Evolutionary conservation across 192 early-diverging fungal species (phyloP).

Genomic region (Coemansia sp.): DNA sequence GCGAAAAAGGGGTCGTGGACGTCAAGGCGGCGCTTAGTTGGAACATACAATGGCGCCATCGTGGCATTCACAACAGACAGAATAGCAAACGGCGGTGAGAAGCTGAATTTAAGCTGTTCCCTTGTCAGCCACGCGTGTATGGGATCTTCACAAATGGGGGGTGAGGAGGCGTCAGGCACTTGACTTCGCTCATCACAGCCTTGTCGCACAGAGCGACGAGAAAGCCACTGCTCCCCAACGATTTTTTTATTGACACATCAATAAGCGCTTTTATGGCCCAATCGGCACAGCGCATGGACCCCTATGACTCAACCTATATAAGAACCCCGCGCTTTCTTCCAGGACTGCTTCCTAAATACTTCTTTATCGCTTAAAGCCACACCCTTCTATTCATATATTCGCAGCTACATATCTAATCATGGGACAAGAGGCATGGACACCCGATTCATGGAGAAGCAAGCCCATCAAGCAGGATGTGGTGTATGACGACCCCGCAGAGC

Average conservation of each 20-base stretch:
- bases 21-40: conserved; percentile 42
- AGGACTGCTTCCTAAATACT: too few relatives aligned
- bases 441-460: conserved; percentile 69
- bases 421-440: conserved; percentile 56
- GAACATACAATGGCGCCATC: conserved; percentile 28
- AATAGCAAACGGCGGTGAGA: not conserved
- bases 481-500: conserved; percentile 73
- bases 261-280: not conserved
- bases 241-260: not conserved
- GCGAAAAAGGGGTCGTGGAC: conserved; percentile 37
- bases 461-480: conserved; percentile 85
- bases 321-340: too few relatives aligned
- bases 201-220: too few relatives aligned
- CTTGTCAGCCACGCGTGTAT: conserved; percentile 13
- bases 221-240: not conserved
- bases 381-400: too few relatives aligned
- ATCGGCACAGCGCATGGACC: conserved; percentile 3
- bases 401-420: not conserved
- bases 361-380: too few relatives aligned
- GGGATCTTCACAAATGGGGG: conserved; percentile 4
- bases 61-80: conserved; percentile 5
- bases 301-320: not conserved
- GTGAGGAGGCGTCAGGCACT: not conserved
- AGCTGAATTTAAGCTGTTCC: not conserved
- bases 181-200: not conserved